Percentiles rank a stretch among this genome's conserved stretches.
Evolutionary conservation across 2,329 filamentous ascomycete species (phyloP).

Genomic region (Gyromitra esculenta): DNA sequence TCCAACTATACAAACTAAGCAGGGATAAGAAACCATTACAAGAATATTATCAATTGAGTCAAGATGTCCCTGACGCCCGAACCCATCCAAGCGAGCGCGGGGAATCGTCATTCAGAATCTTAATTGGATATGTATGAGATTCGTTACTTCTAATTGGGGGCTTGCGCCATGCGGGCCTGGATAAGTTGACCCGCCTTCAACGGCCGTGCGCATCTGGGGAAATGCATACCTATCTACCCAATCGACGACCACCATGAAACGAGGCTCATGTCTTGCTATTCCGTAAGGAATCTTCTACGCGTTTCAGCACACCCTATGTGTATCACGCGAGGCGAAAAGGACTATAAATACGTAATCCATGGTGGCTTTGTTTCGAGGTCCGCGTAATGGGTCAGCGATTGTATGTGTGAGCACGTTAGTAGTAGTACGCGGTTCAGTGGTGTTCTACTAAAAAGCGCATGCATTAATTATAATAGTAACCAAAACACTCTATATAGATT

Average conservation of each 20-base stretch:
- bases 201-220: constrained; percentile 34
- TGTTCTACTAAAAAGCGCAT: too few relatives aligned
- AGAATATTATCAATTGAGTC: too few relatives aligned
- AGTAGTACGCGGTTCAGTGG: not conserved
- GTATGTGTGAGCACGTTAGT: not conserved
- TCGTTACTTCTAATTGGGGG: constrained; percentile 9
- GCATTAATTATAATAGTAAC: too few relatives aligned
- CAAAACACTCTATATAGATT: not conserved
- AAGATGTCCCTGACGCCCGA: not conserved
- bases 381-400: not conserved
- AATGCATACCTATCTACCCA: constrained; percentile 31
- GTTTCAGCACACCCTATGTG: constrained; percentile 10
- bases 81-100: constrained; percentile 22
- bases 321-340: not conserved
- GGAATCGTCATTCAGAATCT: constrained; percentile 6
- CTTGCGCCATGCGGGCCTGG: constrained; percentile 33
- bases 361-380: not conserved
- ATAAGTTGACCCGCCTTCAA: constrained; percentile 18
- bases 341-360: too few relatives aligned
- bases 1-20: too few relatives aligned
- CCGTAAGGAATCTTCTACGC: constrained; percentile 33
- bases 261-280: constrained; percentile 6
- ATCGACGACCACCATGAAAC: constrained; percentile 7
- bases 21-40: too few relatives aligned
- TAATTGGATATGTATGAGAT: constrained; percentile 34